Evolutionary conservation across 129 eudicot genomes (phyloP), one percentile per base, ranked within the genome.

Genomic region (Artemisia argyi): DNA sequence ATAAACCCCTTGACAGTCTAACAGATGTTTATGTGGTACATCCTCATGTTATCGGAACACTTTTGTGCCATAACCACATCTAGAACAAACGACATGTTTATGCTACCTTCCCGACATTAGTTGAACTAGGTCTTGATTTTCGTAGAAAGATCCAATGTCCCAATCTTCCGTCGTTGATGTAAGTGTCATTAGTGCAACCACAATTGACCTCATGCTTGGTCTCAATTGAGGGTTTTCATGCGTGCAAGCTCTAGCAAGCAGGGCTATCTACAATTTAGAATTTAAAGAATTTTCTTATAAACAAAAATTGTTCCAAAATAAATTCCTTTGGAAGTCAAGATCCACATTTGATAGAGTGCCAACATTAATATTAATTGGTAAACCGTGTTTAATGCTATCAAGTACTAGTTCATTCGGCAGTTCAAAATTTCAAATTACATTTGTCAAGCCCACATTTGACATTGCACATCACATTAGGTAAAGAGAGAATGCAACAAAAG

Each of bases 181-280:
- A 2, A 87, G 79, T 30, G 95, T 82, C 87, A 80, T 85, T n/a
- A 89, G 75, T 16, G 95, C 95, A 66, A 93, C 98, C 46, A 85
- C 96, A 55, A 87, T 85, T 5, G 98, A 87, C 73, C 98, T 85
- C 96, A 93, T 93, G 79, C 90, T 89, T 71, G 98, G 98, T 81
- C 98, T 88, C 12, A 78, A 70, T 60, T 85, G 88, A 26, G 95
- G 92, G 74, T 87, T 81, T 73, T 89, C 96, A 24, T 85, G 85
- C 18, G 95, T 87, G 66, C 98, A 89, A 49, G 96, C 90, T 81
- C 61, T 89, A 3, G 95, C 98, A 17, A 93, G 95, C 12, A 73
- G 76, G 0, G 95, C 96, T 76, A 89, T 66, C 98, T 92, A 61
- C 73, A 83, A 69, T 15, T 52, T 32, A 32, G 3, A 51, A 10